Percentiles rank a stretch among this genome's conserved stretches.
phyloP scores from a whole-genome alignment of 2,329 filamentous ascomycete species.

The Scytalidium sp. region DNA sequence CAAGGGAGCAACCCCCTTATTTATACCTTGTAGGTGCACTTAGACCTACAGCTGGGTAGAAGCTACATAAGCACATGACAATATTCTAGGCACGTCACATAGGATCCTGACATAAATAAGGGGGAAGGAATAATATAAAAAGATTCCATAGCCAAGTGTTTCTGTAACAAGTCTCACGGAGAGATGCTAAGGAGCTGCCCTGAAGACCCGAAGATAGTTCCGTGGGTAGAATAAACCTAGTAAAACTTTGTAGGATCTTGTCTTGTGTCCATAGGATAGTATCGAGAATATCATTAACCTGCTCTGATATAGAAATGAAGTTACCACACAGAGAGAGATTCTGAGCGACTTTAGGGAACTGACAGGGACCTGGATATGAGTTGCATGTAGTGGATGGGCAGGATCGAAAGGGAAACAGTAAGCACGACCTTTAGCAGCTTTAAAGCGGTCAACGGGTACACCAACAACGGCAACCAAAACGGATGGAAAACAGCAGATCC shows the following conservation, averaged over 20 bases:
- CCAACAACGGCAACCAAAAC: too few relatives aligned
- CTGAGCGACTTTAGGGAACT: conserved; percentile 5
- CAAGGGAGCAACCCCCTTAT: too few relatives aligned
- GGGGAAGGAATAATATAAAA: conserved; percentile 2
- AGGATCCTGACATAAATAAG: conserved; percentile 8
- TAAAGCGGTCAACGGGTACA: too few relatives aligned
- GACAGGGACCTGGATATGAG: conserved; percentile 10
- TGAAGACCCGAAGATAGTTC: conserved; percentile 2
- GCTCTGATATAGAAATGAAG: conserved; percentile 7
- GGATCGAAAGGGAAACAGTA: conserved; percentile 5
- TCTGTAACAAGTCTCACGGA: conserved; percentile 3
- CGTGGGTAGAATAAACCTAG: conserved; percentile 6
- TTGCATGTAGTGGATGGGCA: conserved; percentile 5
- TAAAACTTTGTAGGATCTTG: conserved; percentile 7
- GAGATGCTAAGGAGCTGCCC: background rate
- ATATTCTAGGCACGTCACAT: too few relatives aligned
- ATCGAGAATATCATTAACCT: conserved; percentile 7
- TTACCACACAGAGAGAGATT: conserved; percentile 6
- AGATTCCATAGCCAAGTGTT: conserved; percentile 10
- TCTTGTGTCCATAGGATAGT: conserved; percentile 6
- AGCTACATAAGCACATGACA: too few relatives aligned
- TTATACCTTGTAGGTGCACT: too few relatives aligned
- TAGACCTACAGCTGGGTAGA: too few relatives aligned
- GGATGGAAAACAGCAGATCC: too few relatives aligned
- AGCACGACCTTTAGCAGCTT: conserved; percentile 4